A percentile compares a stretch with the other conserved stretches of the same genome.
Conservation (phyloP, 441 rosid genomes). For the Brassica balearica region DNA sequence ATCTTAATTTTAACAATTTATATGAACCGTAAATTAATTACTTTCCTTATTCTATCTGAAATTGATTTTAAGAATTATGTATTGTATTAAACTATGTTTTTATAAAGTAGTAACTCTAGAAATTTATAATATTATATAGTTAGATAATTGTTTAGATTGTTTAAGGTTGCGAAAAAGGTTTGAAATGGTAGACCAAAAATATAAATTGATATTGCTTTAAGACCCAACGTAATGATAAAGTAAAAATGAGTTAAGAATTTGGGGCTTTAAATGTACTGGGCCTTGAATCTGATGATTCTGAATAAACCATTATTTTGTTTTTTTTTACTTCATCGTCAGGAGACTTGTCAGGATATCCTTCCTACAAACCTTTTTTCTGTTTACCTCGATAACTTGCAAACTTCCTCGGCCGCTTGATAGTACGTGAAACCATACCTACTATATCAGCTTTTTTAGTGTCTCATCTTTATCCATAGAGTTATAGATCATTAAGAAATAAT, state of each 20-base stretch:
- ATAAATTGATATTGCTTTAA: no score
- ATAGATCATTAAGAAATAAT: background rate
- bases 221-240: no score
- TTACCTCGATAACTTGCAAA: background rate
- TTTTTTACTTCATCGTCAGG: background rate
- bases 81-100: background rate
- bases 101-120: background rate
- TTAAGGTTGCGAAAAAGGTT: background rate
- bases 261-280: background rate
- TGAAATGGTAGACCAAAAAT: no score
- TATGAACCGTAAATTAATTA: no score
- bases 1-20: background rate
- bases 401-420: background rate
- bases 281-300: background rate
- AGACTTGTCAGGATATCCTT: background rate
- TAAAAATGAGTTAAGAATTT: no score
- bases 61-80: no score
- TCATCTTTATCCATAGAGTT: background rate
- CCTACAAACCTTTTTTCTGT: background rate
- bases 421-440: background rate
- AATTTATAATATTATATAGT: no score
- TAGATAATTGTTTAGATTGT: background rate
- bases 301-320: background rate
- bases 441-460: background rate
- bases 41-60: background rate